Evolutionary conservation across 495 filamentous ascomycete species (phyloP).

Genomic region (Pseudoneurospora amorphoporcata): DNA sequence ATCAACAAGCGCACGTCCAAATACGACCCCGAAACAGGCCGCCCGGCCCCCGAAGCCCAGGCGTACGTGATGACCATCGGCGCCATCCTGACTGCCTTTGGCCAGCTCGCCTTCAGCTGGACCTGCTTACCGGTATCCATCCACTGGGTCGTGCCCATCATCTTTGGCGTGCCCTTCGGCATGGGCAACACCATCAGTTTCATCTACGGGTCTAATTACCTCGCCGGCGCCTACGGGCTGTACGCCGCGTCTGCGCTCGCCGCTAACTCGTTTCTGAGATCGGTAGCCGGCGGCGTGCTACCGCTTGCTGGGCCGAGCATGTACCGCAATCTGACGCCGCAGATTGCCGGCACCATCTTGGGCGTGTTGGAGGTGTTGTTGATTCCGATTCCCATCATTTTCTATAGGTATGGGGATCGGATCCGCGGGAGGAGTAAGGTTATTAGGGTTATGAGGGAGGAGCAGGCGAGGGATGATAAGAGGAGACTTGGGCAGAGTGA

Average conservation of each 20-base stretch:
- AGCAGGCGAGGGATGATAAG: constrained; percentile 51
- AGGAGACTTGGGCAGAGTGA: constrained; percentile 24
- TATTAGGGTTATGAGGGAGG: constrained; percentile 60
- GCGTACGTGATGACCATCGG: constrained; percentile 63
- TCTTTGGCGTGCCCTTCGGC: constrained; percentile 71
- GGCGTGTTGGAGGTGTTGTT: constrained; percentile 57
- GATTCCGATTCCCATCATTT: constrained; percentile 71
- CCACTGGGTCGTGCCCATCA: constrained; percentile 64
- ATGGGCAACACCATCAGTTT: constrained; percentile 68
- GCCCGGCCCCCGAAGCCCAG: constrained; percentile 60
- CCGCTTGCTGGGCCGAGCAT: constrained; percentile 65
- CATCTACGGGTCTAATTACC: constrained; percentile 70
- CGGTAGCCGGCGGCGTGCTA: constrained; percentile 54
- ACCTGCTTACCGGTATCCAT: constrained; percentile 63
- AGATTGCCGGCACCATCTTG: constrained; percentile 70
- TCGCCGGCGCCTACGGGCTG: constrained; percentile 67
- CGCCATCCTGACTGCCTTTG: constrained; percentile 54
- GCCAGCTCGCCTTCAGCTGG: constrained; percentile 73
- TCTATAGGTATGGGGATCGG: constrained; percentile 62
- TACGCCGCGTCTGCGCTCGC: constrained; percentile 71
- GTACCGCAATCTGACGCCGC: constrained; percentile 55
- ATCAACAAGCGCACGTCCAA: constrained; percentile 52
- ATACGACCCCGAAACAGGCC: constrained; percentile 58
- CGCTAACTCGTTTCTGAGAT: constrained; percentile 64
- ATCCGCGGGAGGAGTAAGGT: constrained; percentile 57